Evolutionary conservation across 257 asterid genomes (phyloP).

Genomic region (Striga asiatica): DNA sequence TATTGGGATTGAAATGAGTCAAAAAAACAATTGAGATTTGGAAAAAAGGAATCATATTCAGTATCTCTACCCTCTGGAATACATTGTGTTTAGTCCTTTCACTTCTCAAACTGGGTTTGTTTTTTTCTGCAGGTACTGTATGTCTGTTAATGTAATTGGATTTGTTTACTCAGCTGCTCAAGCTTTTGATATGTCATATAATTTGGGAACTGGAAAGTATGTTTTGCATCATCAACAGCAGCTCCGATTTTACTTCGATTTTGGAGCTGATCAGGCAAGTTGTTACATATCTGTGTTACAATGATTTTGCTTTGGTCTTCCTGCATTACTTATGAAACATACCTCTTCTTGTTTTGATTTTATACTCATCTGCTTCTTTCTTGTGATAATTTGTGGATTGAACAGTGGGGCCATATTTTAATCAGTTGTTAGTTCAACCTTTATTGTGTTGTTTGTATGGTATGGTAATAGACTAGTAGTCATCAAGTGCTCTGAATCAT

Average conservation of each 20-base stretch:
- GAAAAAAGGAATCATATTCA: too few species aligned
- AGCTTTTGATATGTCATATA: slow-evolving; percentile 37
- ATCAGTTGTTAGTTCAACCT: too few species aligned
- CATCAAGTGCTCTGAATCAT: too few species aligned
- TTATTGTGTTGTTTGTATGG: too few species aligned
- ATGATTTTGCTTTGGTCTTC: too few species aligned
- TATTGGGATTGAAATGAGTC: neutral
- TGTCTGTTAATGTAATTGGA: slow-evolving; percentile 60
- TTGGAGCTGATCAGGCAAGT: slow-evolving; percentile 80
- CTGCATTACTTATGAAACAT: neutral
- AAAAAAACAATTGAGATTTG: too few species aligned
- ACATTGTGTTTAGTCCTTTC: neutral
- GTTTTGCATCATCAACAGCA: slow-evolving; percentile 23
- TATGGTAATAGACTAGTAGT: too few species aligned
- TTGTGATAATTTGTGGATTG: too few species aligned
- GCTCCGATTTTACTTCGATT: slow-evolving; percentile 47
- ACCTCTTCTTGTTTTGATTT: neutral
- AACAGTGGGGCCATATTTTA: too few species aligned
- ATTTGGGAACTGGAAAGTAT: slow-evolving; percentile 43
- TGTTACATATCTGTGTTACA: neutral
- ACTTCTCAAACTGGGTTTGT: slow-evolving; percentile 12
- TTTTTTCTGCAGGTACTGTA: slow-evolving; percentile 46
- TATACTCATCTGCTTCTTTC: too few species aligned
- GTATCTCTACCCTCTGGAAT: too few species aligned
- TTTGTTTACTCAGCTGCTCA: slow-evolving; percentile 67